These are phyloP conservation scores for Aspergillus fructus DNA, from an alignment of 2,329 filamentous ascomycete genomes.

Conservation along the genomic window DNA sequence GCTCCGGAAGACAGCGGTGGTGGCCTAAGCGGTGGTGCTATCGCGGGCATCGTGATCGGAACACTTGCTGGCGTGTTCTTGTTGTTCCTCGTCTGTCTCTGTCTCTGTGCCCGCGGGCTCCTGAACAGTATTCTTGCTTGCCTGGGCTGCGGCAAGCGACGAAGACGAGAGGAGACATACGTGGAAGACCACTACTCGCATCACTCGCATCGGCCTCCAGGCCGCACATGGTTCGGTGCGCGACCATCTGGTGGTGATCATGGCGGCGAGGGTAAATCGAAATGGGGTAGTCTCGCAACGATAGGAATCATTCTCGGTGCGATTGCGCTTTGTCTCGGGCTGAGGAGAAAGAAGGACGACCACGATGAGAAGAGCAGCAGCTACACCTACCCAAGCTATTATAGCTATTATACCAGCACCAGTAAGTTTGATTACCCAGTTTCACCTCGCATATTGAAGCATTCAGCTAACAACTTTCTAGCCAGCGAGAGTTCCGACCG, in stretches of 20 bases:
- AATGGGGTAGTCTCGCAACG: conserved; percentile 40
- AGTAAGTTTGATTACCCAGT: conserved; percentile 31
- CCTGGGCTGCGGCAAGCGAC: conserved; percentile 38
- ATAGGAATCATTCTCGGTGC: conserved; percentile 45
- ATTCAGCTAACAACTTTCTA: conserved; percentile 23
- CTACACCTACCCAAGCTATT: conserved; percentile 42
- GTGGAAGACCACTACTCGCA: conserved; percentile 41
- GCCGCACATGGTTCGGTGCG: conserved; percentile 44
- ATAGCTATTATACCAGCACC: conserved; percentile 41
- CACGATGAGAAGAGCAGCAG: conserved; percentile 42
- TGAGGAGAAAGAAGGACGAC: conserved; percentile 42
- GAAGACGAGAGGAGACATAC: conserved; percentile 39
- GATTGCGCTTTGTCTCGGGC: conserved; percentile 46
- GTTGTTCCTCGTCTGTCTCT: conserved; percentile 45
- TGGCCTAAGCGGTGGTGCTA: conserved; percentile 50
- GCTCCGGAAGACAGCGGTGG: conserved; percentile 27
- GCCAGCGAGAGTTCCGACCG: conserved; percentile 45
- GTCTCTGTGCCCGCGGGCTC: conserved; percentile 43
- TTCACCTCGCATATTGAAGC: not conserved
- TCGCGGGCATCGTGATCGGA: conserved; percentile 53
- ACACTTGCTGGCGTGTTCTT: conserved; percentile 46
- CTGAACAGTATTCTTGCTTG: conserved; percentile 42
- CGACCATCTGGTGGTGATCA: conserved; percentile 33
- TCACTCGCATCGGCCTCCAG: conserved; percentile 31
- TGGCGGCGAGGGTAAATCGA: conserved; percentile 36